These are phyloP conservation scores for Geotrichum restrictum DNA, from an alignment of 1,139 yeast species.

Conservation along the genomic window DNA sequence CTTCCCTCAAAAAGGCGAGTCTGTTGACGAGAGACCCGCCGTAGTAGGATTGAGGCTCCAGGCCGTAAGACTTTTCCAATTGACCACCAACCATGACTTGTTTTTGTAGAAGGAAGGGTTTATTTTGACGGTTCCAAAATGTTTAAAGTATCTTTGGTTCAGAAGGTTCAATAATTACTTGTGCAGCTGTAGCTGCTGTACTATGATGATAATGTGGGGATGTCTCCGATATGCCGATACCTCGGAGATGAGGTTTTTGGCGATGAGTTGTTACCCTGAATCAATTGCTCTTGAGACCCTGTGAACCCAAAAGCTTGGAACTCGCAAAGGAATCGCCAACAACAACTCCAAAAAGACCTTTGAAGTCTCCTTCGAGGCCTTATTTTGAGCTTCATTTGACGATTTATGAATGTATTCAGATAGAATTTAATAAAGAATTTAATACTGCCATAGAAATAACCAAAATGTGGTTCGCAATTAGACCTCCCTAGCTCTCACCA, in stretches of 20 bases:
- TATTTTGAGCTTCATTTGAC: no score
- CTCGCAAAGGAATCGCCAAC: no score
- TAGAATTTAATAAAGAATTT: no score
- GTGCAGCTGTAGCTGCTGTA: not conserved
- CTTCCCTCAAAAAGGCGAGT: slow-evolving; percentile 72
- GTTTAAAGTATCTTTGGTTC: slow-evolving; percentile 17
- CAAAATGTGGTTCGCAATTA: no score
- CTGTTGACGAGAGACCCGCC: slow-evolving; percentile 65
- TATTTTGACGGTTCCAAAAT: slow-evolving; percentile 5
- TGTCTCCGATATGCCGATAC: not conserved
- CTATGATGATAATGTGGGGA: not conserved
- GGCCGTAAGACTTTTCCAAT: slow-evolving; percentile 23
- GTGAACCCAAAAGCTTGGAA: not conserved
- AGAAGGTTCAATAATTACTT: not conserved
- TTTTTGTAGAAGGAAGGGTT: slow-evolving; percentile 1
- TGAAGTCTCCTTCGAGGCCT: no score
- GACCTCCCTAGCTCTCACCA: no score
- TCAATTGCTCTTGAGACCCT: no score
- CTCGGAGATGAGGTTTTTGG: not conserved
- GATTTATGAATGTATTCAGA: no score
- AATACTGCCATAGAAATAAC: no score
- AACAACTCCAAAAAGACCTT: no score
- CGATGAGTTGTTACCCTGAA: not conserved
- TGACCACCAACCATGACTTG: slow-evolving; percentile 14
- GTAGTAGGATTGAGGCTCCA: slow-evolving; percentile 35